These are phyloP conservation scores for Harrya chromipes DNA, from an alignment of 768 basidiomycete genomes.

Conservation along the genomic window DNA sequence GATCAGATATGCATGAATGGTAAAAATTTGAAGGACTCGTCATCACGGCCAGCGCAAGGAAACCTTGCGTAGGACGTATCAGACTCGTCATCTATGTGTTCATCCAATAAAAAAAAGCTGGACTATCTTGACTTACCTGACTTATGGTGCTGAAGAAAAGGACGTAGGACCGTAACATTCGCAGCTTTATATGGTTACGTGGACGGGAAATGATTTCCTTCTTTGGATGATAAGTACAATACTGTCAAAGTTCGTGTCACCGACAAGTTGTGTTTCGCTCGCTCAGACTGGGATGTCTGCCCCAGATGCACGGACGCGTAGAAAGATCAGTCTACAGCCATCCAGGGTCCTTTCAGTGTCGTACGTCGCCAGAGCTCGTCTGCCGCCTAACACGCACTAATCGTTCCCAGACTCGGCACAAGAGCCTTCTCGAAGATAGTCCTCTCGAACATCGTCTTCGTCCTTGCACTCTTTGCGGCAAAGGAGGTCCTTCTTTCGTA, in stretches of 20 bases:
- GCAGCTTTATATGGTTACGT: slow-evolving; percentile 8
- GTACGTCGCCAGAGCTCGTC: slow-evolving; percentile 34
- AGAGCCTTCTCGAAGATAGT: slow-evolving; percentile 53
- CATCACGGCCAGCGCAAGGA: slow-evolving; percentile 53
- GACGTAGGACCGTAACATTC: slow-evolving; percentile 8
- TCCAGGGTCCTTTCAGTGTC: slow-evolving; percentile 52
- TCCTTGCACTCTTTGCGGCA: slow-evolving; percentile 56
- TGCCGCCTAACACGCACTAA: slow-evolving; percentile 3
- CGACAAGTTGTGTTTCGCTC: slow-evolving; percentile 5
- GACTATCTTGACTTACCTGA: slow-evolving; percentile 19
- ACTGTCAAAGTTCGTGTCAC: neutral
- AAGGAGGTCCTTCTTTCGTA: slow-evolving; percentile 66
- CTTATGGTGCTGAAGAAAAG: slow-evolving; percentile 2
- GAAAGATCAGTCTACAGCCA: slow-evolving; percentile 60
- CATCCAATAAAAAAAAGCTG: slow-evolving; percentile 37
- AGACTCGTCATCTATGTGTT: slow-evolving; percentile 77
- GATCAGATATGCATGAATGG: slow-evolving; percentile 96
- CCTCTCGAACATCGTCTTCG: slow-evolving; percentile 61
- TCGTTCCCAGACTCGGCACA: slow-evolving; percentile 45
- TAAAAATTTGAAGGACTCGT: slow-evolving; percentile 63
- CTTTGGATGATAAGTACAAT: slow-evolving; percentile 3
- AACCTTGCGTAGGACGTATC: slow-evolving; percentile 58
- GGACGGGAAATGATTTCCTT: slow-evolving; percentile 21
- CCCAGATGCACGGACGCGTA: slow-evolving; percentile 65
- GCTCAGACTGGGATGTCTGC: slow-evolving; percentile 44